Evolutionary conservation across 345 rosid genomes (phyloP), one percentile per base, ranked within the genome.

Genomic region (Arabidopsis arenosa): DNA sequence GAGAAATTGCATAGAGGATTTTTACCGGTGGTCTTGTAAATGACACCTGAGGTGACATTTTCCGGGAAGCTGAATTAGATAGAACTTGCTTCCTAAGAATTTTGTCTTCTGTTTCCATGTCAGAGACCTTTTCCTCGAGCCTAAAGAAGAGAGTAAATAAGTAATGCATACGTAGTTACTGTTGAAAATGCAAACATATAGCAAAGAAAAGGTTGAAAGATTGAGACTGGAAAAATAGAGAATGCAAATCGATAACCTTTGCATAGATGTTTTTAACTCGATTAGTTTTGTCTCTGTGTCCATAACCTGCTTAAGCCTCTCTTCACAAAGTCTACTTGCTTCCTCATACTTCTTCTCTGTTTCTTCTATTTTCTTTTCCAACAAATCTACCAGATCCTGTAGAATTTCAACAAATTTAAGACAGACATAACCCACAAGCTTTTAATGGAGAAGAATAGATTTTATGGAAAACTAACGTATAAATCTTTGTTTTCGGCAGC

Each of bases 291-390:
- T 77, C 84, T 95, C 97, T 58, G 97, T 83, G 17, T 85, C 91
- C 81, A 74, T 9, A 75, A 93, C 92, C 80, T 90, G 94, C 86
- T 87, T 79, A 81, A 89, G 80, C 68, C 96, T 83, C 78, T 90
- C 93, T 77, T 92, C 96, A 69, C 92, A 83, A 40, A 89, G 79
- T 85, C 60, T 87, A 82, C 60, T 89, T 36, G 92, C 84, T 83
- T 92, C 98, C 80, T 87, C 88, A 74, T 84, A 85, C 80, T 88
- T 90, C 78, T 79, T 90, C 86, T 92, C 97, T 68, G 92, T 86
- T 83, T 89, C 93, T 7, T 84, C 87, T 76, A 90, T 82, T 81
- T 86, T 90, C 80, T 80, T 83, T 81, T 95, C 99, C 75, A 95
- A 77, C 33, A 88, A 86, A 62, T 79, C 82, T 49, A 90, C 87